phyloP scores from a whole-genome alignment of 129 eudicot species.

The Helianthus annuus region DNA sequence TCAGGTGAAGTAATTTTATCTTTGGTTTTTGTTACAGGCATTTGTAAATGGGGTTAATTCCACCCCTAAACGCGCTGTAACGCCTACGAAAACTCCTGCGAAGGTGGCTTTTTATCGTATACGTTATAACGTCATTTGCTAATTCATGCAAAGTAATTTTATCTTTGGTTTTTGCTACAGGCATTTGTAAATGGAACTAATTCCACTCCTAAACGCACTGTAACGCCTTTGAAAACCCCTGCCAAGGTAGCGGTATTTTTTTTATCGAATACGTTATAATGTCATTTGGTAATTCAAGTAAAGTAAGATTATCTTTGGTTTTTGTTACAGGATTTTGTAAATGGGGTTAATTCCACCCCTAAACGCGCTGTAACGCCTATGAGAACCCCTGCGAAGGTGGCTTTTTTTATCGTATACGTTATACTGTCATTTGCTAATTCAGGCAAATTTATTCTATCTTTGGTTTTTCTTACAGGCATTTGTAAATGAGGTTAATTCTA shows the following conservation, averaged over 20 bases:
- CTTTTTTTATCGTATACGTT: not conserved
- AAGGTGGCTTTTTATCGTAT: constrained; percentile 26
- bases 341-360: constrained; percentile 23
- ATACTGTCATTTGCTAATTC: not conserved
- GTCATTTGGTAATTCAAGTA: not conserved
- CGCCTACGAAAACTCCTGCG: constrained; percentile 49
- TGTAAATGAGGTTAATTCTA: constrained; percentile 18
- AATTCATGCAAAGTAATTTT: too few species aligned
- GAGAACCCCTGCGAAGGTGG: constrained; percentile 46
- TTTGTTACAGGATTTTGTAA: not conserved
- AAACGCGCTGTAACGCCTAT: constrained; percentile 48
- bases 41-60: constrained; percentile 17
- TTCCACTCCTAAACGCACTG: constrained; percentile 29
- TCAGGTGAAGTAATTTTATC: too few species aligned
- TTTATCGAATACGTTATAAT: not conserved
- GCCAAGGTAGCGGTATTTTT: constrained; percentile 25
- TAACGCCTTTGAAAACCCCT: constrained; percentile 54
- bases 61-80: constrained; percentile 33
- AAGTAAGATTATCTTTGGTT: constrained; percentile 6
- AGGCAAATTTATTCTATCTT: too few species aligned
- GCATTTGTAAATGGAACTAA: constrained; percentile 6
- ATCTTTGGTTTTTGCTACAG: too few species aligned
- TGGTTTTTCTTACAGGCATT: too few species aligned
- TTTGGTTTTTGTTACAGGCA: too few species aligned
- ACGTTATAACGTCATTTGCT: not conserved